phyloP scores from a whole-genome alignment of 108 stramenopile species.

The Asterionellopsis glacialis region DNA sequence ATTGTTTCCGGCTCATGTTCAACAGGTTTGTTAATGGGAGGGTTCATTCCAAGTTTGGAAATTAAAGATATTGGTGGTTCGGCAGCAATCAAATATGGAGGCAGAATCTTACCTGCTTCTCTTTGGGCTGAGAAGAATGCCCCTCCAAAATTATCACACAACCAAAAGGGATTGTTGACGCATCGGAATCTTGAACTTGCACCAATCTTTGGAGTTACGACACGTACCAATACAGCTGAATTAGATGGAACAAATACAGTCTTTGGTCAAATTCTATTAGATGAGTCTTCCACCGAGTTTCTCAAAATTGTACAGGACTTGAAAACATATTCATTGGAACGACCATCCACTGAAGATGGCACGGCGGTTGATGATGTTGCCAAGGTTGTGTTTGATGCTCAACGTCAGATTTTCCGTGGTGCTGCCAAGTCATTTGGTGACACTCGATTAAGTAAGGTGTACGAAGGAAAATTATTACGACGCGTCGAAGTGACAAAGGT shows the following conservation, averaged over 20 bases:
- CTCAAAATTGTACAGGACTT: slow-evolving; percentile 54
- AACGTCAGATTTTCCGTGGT: slow-evolving; percentile 71
- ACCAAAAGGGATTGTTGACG: slow-evolving; percentile 61
- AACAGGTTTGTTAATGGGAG: slow-evolving; percentile 63
- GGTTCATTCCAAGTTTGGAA: slow-evolving; percentile 66
- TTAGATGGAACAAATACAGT: slow-evolving; percentile 71
- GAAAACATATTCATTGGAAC: slow-evolving; percentile 51
- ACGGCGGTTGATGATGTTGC: slow-evolving; percentile 41
- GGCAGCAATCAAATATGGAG: slow-evolving; percentile 58
- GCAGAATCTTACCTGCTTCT: slow-evolving; percentile 54
- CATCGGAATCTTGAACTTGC: slow-evolving; percentile 63
- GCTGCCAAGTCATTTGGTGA: slow-evolving; percentile 83
- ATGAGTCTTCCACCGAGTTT: slow-evolving; percentile 38
- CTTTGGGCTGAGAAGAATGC: slow-evolving; percentile 62
- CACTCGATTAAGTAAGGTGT: slow-evolving; percentile 61
- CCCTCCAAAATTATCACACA: slow-evolving; percentile 35
- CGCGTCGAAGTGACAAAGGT: slow-evolving; percentile 80
- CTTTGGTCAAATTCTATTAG: slow-evolving; percentile 70
- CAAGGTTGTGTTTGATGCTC: slow-evolving; percentile 63
- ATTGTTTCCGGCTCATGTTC: too few relatives aligned
- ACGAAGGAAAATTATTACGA: slow-evolving; percentile 76
- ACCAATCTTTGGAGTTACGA: slow-evolving; percentile 81
- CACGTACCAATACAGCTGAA: slow-evolving; percentile 32
- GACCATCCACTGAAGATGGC: slow-evolving; percentile 29
- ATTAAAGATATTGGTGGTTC: slow-evolving; percentile 53